Evolutionary conservation across 768 basidiomycete species (phyloP), one percentile per base, ranked within the genome.

Genomic region (Tricholoma bakamatsutake): DNA sequence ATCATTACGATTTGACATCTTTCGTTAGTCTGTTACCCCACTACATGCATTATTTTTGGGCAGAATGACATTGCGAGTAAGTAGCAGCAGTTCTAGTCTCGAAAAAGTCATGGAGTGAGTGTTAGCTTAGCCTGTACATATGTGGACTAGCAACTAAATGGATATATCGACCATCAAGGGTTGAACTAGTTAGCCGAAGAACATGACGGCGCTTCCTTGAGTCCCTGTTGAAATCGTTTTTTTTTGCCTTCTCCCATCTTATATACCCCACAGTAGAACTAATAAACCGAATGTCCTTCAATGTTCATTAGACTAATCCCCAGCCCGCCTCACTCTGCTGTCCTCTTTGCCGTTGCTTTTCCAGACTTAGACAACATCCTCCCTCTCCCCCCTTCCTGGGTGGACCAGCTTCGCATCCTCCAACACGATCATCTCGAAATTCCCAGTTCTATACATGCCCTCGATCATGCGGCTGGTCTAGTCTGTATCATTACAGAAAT

Each of bases 391-490:
- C 63, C 67, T 21, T 69, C 78, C 35, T 89, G 85, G 84, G 72
- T 73, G 4, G 67, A 73, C 27, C 80, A 83, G 57, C 69, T 85
- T n/a, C 72, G 76, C 18, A 67, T 78, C 40, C 68, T 85, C 18
- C 72, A 75, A 40, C 60, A 75, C 15, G 79, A 82, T 34, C 78
- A 80, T 27, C 76, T 87, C 39, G 78, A 82, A 21, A 63, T 76
- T 27, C 86, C 82, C 2, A 66, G 67, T 0, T 71, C 71, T 15
- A 67, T 84, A 8, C 84, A 86, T 64, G 76, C 79, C 31, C 71
- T 87, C 45, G 87, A 88, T 71, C 77, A 77, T 60, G 75, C 83
- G 18, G 80, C 79, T 5, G 83, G 82, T 45, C 67, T 87, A 27
- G 74, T 80, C 12, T 75, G 74, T 48, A 71, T 86, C 34, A 67